Evolutionary conservation across 2,329 filamentous ascomycete genomes (phyloP).

Genomic region (Talaromyces amestolkiae): DNA sequence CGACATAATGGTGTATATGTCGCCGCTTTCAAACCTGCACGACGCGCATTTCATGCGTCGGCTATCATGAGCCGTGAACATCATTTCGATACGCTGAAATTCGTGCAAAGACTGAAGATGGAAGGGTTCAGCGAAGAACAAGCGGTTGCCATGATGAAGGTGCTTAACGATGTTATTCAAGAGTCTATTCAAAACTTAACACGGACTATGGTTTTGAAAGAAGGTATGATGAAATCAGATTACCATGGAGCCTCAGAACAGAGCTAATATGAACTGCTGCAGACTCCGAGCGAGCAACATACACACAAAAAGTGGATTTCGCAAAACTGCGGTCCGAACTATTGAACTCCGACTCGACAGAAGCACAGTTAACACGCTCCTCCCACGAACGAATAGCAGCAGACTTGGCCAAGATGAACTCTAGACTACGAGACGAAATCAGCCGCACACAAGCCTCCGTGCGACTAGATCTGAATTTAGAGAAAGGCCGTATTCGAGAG

Average conservation of each 20-base stretch:
- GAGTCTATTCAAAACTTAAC: slow-evolving; percentile 98
- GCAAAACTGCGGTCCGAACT: slow-evolving; percentile 94
- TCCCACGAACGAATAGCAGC: slow-evolving; percentile 91
- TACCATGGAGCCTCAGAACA: neutral
- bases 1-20: slow-evolving; percentile 50
- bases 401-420: slow-evolving; percentile 90
- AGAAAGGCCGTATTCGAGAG: slow-evolving; percentile 94
- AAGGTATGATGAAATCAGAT: slow-evolving; percentile 61
- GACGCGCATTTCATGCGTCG: slow-evolving; percentile 63
- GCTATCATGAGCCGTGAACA: slow-evolving; percentile 67
- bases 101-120: slow-evolving; percentile 82
- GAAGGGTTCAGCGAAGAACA: slow-evolving; percentile 97
- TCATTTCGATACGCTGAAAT: slow-evolving; percentile 97
- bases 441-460: slow-evolving; percentile 91
- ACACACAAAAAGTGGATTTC: slow-evolving; percentile 92
- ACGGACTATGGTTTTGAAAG: slow-evolving; percentile 93
- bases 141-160: slow-evolving; percentile 96
- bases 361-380: slow-evolving; percentile 80
- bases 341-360: slow-evolving; percentile 84
- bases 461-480: slow-evolving; percentile 86
- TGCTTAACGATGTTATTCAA: slow-evolving; percentile 93
- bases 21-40: slow-evolving; percentile 42
- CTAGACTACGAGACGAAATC: slow-evolving; percentile 86
- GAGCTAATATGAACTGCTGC: slow-evolving; percentile 3
- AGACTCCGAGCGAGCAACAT: slow-evolving; percentile 55